These are phyloP conservation scores for Ulmus americana DNA, from an alignment of 331 rosid genomes.

Conservation along the genomic window DNA sequence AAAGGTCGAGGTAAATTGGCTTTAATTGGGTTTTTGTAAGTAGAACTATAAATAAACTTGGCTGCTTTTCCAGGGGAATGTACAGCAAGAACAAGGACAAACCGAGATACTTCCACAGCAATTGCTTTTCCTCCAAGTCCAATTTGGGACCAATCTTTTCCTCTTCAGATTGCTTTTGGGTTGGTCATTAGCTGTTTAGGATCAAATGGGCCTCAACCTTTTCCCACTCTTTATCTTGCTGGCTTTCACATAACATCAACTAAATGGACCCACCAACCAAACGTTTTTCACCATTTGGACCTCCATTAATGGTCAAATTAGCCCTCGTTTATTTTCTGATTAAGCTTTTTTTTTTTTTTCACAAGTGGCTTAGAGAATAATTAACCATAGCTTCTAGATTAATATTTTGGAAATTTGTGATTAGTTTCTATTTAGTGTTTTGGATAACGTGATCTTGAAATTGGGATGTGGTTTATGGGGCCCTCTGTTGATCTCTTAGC, in stretches of 20 bases:
- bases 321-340: neutral
- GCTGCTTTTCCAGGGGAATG: neutral
- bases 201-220: neutral
- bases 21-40: no score
- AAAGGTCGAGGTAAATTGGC: neutral
- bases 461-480: neutral
- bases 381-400: neutral
- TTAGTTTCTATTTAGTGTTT: neutral
- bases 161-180: conserved; percentile 13
- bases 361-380: neutral
- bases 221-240: neutral
- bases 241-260: neutral
- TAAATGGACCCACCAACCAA: neutral
- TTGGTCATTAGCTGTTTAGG: conserved; percentile 13
- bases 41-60: no score
- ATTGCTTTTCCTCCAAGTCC: conserved; percentile 7
- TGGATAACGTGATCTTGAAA: neutral
- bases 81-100: conserved; percentile 20
- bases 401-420: neutral
- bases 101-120: conserved; percentile 36
- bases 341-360: no score
- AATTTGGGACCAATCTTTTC: conserved; percentile 24
- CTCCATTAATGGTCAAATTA: neutral
- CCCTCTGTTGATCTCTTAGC: neutral
- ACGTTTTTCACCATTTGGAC: neutral